Evolutionary conservation across 1,139 yeast genomes (phyloP), one percentile per base, ranked within the genome.

Genomic region (Pichia sp.): DNA sequence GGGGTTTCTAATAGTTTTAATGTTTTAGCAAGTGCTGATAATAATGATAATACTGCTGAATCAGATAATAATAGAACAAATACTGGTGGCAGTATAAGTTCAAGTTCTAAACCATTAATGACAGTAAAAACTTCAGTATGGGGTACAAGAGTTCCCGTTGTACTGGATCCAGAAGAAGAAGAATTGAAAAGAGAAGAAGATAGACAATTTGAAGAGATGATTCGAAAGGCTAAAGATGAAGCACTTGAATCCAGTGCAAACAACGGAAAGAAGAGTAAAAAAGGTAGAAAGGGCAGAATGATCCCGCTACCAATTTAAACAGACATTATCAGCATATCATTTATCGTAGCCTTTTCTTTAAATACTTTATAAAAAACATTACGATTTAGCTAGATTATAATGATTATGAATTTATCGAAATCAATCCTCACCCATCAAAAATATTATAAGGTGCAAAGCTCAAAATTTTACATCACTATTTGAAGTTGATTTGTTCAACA

Each of bases 141-240:
- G 85, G 85, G 85, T 0, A 79, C 84, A 0, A 68, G 65, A 49
- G 76, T 79, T 9, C 76, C 75, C 9, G 72, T 71, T 49, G 59
- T 70, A 7, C 18, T 53, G 24, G 53, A 51, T 40, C 51, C 51
- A 2, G 54, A 52, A 1, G 75, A 74, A 38, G 60, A 54, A 24
- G 62, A 53, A 0, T 63, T 62, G 18, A 61, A 59, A 5, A 49
- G 47, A 1, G 60, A 58, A 9, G 61, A 58, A 4, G 64, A 58
- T 15, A 59, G 61, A 34, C 75, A 69, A 2, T 74, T 72, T 44
- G 82, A 77, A 55, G 68, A 76, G 69, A 68, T 76, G 40, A 63
- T 78, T 30, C 70, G 67, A 51, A 77, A 68, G 46, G 81, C 78
- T 44, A 79, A 73, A 53, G 72, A 73, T 62, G 63, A 64, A 36